Percentiles rank a stretch among this genome's conserved stretches.
Evolutionary conservation across 495 filamentous ascomycete genomes (phyloP).

Genomic region (Daldinia vernicosa): DNA sequence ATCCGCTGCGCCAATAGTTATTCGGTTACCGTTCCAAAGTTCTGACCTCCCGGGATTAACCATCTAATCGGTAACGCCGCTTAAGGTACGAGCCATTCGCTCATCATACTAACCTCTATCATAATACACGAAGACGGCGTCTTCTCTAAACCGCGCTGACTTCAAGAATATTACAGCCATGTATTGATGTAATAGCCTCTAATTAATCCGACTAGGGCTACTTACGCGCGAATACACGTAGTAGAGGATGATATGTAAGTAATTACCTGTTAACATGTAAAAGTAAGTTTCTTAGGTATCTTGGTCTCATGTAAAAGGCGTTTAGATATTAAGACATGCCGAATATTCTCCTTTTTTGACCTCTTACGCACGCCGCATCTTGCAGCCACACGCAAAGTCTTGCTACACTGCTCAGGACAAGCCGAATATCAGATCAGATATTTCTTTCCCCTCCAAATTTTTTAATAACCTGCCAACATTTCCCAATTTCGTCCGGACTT

Average conservation of each 20-base stretch:
- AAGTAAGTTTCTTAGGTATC: slow-evolving; percentile 14
- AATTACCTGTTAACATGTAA: not conserved
- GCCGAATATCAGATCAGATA: slow-evolving; percentile 20
- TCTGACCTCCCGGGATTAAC: slow-evolving; percentile 18
- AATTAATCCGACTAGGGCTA: not conserved
- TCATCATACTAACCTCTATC: slow-evolving; percentile 1
- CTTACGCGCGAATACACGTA: not conserved
- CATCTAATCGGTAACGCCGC: slow-evolving; percentile 25
- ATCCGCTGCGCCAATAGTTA: slow-evolving; percentile 1
- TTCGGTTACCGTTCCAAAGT: slow-evolving; percentile 3
- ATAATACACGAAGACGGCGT: not conserved
- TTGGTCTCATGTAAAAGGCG: slow-evolving; percentile 25
- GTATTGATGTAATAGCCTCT: not conserved
- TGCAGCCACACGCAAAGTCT: slow-evolving; percentile 15
- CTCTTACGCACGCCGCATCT: slow-evolving; percentile 2
- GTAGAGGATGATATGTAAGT: too few species aligned
- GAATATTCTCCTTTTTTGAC: not conserved
- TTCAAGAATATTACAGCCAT: not conserved
- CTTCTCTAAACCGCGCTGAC: not conserved
- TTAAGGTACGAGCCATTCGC: slow-evolving; percentile 21
- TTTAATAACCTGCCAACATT: not conserved
- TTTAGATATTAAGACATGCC: slow-evolving; percentile 14
- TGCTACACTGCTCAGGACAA: slow-evolving; percentile 6
- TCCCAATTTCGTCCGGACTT: slow-evolving; percentile 10
- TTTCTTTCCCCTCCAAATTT: too few species aligned